A percentile compares a stretch with the other conserved stretches of the same genome.
phyloP scores from a whole-genome alignment of 805 yeast genomes.

The Vanderwaltozyma polyspora region DNA sequence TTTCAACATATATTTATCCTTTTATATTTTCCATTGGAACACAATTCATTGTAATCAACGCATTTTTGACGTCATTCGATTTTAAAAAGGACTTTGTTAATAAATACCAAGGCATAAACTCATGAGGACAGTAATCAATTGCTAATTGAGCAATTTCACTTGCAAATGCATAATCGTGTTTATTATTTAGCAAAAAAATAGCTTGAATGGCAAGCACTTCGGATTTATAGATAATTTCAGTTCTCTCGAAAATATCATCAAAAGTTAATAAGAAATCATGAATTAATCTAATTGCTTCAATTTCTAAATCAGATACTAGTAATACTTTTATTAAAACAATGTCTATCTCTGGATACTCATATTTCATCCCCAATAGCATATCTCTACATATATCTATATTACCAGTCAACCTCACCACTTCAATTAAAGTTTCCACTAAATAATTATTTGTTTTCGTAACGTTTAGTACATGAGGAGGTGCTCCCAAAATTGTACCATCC shows the following conservation, averaged over 20 bases:
- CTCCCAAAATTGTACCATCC: conserved; percentile 15
- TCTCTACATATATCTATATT: conserved; percentile 12
- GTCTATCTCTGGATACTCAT: conserved; percentile 13
- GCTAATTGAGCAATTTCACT: conserved; percentile 12
- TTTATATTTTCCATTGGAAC: conserved; percentile 61
- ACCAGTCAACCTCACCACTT: conserved; percentile 16
- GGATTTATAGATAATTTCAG: conserved; percentile 8
- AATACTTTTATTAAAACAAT: conserved; percentile 20
- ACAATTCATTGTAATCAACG: conserved; percentile 57
- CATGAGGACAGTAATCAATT: conserved; percentile 59
- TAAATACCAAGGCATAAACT: conserved; percentile 58
- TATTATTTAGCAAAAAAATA: conserved; percentile 10
- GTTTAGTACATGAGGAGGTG: conserved; percentile 14
- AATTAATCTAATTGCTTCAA: conserved; percentile 22
- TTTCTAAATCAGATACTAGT: conserved; percentile 22
- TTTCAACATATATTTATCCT: conserved; percentile 48
- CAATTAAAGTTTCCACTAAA: conserved; percentile 17
- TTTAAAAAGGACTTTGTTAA: conserved; percentile 51
- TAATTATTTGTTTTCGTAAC: conserved; percentile 19
- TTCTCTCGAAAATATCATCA: conserved; percentile 4
- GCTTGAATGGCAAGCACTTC: conserved; percentile 18
- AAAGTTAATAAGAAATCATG: conserved; percentile 12
- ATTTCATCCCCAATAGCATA: conserved; percentile 11
- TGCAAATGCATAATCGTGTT: conserved; percentile 13
- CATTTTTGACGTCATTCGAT: conserved; percentile 52